Conservation (phyloP, 179 eudicot species). For the Silene vulgaris region DNA sequence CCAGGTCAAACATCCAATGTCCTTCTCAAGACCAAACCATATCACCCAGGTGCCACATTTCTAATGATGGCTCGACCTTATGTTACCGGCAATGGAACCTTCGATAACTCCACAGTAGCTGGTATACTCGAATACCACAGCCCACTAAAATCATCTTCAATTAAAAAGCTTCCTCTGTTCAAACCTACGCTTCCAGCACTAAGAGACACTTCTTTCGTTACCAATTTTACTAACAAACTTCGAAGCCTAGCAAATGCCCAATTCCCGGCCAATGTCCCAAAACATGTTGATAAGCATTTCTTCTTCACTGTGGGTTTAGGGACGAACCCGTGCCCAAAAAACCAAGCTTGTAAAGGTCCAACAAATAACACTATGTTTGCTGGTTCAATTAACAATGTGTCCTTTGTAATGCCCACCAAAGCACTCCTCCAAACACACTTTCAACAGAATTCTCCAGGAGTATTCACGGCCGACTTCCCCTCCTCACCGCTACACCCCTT, state of each 20-base stretch:
- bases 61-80: conserved; percentile 32
- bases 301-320: conserved; percentile 34
- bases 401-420: conserved; percentile 32
- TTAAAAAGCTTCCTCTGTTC: conserved; percentile 18
- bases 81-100: conserved; percentile 22
- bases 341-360: conserved; percentile 31
- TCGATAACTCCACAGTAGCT: conserved; percentile 31
- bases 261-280: conserved; percentile 33
- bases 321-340: conserved; percentile 28
- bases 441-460: conserved; percentile 17
- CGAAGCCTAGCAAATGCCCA: conserved; percentile 29
- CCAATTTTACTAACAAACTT: conserved; percentile 28
- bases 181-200: conserved; percentile 29
- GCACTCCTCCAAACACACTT: conserved; percentile 34
- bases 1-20: conserved; percentile 33
- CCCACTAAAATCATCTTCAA: conserved; percentile 19
- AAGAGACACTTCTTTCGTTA: conserved; percentile 24
- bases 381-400: conserved; percentile 29
- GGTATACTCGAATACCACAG: conserved; percentile 28
- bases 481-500: conserved; percentile 23
- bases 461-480: conserved; percentile 28
- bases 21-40: conserved; percentile 30
- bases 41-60: conserved; percentile 27
- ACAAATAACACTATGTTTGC: conserved; percentile 31
- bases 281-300: conserved; percentile 26